Evolutionary conservation across 2,329 filamentous ascomycete genomes (phyloP), one percentile per base, ranked within the genome.

Genomic region (Fusarium sulawesiense): DNA sequence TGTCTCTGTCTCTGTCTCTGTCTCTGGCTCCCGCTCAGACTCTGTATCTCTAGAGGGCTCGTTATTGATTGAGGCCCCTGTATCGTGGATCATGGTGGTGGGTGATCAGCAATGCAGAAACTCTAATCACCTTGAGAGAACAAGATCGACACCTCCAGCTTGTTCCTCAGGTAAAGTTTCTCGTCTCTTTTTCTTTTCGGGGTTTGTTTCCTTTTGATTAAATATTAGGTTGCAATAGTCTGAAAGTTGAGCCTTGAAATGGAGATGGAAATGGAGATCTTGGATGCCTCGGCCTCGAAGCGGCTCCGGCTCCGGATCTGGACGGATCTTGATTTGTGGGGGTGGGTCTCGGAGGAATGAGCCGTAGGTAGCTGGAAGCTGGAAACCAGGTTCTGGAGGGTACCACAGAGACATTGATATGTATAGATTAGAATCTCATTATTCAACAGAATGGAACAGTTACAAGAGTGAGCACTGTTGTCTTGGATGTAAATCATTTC

Each of bases 1-100:
- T 12, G 53, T 41, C 32, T n/a, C 34, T 18, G 16, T 5, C 32
- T 34, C 32, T 49, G 16, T 5, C 32, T 37, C 16, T 49, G 23
- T n/a, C 44, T 46, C 49, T 23, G n/a, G 11, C n/a, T 42, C 40
- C n/a, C 41, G 20, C 21, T 44, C 41, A 27, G 49, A 34, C n/a
- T 57, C 40, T 56, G 53, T 23, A 30, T 50, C 57, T 56, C 21
- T 47, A 47, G 60, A 64, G 42, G 58, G 59, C 54, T 70, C 50
- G 56, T 66, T 61, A 46, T 50, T 63, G 55, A 48, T 53, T 20
- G 56, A 46, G 44, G 53, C 53, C 25, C 53, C 64, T 50, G 53
- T 62, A 45, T 61, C 68, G 65, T 59, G 45, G 56, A 72, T 70
- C 69, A 71, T 71, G 57, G 45, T 71, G 61, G 47, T 68, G 64